Conservation (phyloP, 2,329 filamentous ascomycete species). For the Alternaria brassicae region DNA sequence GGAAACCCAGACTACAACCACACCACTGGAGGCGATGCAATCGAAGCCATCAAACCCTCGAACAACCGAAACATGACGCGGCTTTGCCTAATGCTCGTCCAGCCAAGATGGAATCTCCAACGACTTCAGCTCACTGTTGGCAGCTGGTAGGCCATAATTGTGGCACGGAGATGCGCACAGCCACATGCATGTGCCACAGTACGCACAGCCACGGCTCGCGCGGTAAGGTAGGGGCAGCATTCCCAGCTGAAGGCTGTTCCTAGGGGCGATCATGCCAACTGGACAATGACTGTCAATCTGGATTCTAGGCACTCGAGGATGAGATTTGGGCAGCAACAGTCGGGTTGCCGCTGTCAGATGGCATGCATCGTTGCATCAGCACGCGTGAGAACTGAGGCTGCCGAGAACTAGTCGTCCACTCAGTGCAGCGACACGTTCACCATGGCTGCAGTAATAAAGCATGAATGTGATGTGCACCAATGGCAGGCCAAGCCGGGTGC, state of each 20-base stretch:
- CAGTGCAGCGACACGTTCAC: conserved; percentile 41
- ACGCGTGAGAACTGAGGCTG: conserved; percentile 30
- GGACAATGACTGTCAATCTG: conserved; percentile 3
- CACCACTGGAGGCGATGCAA: neutral
- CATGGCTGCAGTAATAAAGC: conserved; percentile 31
- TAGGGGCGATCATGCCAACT: conserved; percentile 13
- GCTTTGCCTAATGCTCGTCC: neutral
- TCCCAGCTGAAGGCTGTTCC: conserved; percentile 6
- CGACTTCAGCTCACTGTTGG: neutral
- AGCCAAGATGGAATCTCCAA: neutral
- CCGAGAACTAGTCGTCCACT: conserved; percentile 31
- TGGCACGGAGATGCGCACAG: conserved; percentile 3
- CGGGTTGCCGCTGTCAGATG: conserved; percentile 28
- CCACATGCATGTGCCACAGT: conserved; percentile 6
- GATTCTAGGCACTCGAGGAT: neutral
- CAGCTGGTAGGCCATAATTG: too few species aligned
- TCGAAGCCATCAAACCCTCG: neutral
- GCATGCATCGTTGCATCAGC: conserved; percentile 33
- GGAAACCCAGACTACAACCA: conserved; percentile 1
- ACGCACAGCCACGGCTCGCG: conserved; percentile 7
- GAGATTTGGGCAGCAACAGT: conserved; percentile 35
- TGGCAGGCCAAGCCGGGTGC: neutral
- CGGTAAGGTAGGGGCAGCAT: conserved; percentile 7
- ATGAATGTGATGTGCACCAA: conserved; percentile 10
- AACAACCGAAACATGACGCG: neutral